Percentiles rank a stretch among this genome's conserved stretches.
Evolutionary conservation across 305 asterid species (phyloP).

Genomic region (Salvia sclarea): DNA sequence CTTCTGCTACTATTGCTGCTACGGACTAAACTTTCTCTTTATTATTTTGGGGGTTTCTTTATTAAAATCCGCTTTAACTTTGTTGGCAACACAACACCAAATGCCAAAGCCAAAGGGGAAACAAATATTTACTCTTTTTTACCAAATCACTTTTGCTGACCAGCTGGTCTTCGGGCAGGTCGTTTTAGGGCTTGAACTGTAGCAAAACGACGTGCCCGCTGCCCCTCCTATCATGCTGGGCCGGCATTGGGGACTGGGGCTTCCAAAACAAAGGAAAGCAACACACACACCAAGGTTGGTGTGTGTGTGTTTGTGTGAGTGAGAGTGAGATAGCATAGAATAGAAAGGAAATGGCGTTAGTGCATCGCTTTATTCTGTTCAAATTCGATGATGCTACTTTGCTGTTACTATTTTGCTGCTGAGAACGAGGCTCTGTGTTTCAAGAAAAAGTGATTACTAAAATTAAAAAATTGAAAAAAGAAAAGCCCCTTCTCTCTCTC

Average conservation of each 20-base stretch:
- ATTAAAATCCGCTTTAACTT: conserved; percentile 55
- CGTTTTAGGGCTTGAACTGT: conserved; percentile 40
- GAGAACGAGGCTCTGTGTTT: conserved; percentile 49
- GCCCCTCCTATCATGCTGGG: conserved; percentile 44
- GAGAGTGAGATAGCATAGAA: conserved; percentile 36
- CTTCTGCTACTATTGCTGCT: conserved; percentile 39
- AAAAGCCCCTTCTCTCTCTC: conserved; percentile 25
- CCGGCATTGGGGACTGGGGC: conserved; percentile 48
- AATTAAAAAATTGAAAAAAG: conserved; percentile 29
- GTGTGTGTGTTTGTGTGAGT: conserved; percentile 45
- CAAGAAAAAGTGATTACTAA: conserved; percentile 30
- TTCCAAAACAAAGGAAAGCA: too few species aligned
- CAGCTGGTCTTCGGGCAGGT: conserved; percentile 53
- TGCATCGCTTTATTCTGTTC: conserved; percentile 79
- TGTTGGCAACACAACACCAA: conserved; percentile 55
- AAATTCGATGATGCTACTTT: conserved; percentile 55
- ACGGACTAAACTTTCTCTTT: conserved; percentile 60
- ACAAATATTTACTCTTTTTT: conserved; percentile 42
- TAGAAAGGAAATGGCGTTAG: conserved; percentile 28
- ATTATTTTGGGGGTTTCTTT: conserved; percentile 43
- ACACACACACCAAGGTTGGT: conserved; percentile 38
- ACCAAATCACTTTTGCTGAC: conserved; percentile 62
- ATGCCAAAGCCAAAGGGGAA: conserved; percentile 51
- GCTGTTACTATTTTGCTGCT: conserved; percentile 56
- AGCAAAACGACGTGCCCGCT: conserved; percentile 53